phyloP scores from a whole-genome alignment of 495 filamentous ascomycete genomes.

The Cenococcum geophilum region DNA sequence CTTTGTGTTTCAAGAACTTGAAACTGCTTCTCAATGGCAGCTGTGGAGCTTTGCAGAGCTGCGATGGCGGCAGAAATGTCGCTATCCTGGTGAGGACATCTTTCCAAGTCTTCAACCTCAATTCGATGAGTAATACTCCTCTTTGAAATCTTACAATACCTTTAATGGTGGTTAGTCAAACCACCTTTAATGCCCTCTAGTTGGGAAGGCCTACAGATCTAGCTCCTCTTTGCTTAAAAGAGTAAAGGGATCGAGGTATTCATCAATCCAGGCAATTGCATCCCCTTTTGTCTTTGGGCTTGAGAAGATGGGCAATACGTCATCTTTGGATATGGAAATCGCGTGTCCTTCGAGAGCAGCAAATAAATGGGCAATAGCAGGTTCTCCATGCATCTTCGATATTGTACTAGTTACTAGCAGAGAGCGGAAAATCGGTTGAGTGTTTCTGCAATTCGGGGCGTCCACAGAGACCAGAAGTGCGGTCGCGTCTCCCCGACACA shows the following conservation, averaged over 20 bases:
- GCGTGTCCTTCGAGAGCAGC: conserved; percentile 35
- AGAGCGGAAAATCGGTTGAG: too few species aligned
- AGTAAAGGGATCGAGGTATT: conserved; percentile 32
- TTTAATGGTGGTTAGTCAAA: conserved; percentile 1
- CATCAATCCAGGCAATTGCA: conserved; percentile 31
- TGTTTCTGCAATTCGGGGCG: not conserved
- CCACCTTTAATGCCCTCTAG: too few species aligned
- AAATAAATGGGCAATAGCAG: conserved; percentile 32
- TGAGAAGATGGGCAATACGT: conserved; percentile 36
- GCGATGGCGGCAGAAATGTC: conserved; percentile 34
- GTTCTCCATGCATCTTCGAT: not conserved
- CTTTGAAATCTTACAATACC: conserved; percentile 19
- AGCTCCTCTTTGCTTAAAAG: conserved; percentile 38
- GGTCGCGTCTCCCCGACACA: conserved; percentile 16
- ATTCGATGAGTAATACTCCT: conserved; percentile 17
- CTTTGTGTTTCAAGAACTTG: conserved; percentile 36
- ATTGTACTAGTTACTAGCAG: too few species aligned
- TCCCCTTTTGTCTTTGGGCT: conserved; percentile 26
- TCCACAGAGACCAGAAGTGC: conserved; percentile 6
- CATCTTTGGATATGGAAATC: conserved; percentile 30
- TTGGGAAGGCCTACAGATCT: conserved; percentile 28
- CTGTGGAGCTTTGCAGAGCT: conserved; percentile 35
- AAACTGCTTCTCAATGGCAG: conserved; percentile 36
- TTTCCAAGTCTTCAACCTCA: conserved; percentile 12
- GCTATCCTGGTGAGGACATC: conserved; percentile 30